Conservation (phyloP, 2,329 filamentous ascomycete genomes). For the Falciphora oryzae region DNA sequence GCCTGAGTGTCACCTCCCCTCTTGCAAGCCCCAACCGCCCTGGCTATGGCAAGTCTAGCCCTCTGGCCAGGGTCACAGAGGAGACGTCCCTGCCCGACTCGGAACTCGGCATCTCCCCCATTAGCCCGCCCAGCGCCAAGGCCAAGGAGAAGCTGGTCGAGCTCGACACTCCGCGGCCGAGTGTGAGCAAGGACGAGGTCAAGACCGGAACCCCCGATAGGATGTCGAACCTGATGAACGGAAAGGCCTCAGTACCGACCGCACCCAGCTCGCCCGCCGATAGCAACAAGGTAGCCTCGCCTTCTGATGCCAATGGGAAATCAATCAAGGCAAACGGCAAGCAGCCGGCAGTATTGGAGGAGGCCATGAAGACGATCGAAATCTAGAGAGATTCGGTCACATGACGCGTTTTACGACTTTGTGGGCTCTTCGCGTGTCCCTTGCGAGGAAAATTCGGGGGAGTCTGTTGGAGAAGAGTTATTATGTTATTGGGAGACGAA, state of each 20-base stretch:
- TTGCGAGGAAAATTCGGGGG: neutral
- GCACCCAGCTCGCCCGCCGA: constrained; percentile 17
- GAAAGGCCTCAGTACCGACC: constrained; percentile 13
- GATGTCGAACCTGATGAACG: constrained; percentile 28
- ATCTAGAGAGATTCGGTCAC: constrained; percentile 35
- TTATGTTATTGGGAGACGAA: neutral
- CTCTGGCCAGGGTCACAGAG: constrained; percentile 69
- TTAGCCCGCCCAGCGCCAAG: constrained; percentile 25
- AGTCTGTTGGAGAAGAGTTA: neutral
- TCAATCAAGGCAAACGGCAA: constrained; percentile 37
- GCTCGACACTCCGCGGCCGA: constrained; percentile 47
- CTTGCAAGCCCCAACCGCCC: constrained; percentile 60
- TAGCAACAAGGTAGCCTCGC: constrained; percentile 15
- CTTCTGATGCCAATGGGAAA: constrained; percentile 34
- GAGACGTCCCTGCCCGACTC: constrained; percentile 43
- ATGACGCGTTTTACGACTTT: constrained; percentile 4
- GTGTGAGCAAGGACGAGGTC: constrained; percentile 21
- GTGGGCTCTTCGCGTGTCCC: neutral
- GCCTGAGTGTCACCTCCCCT: constrained; percentile 59
- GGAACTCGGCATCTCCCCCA: constrained; percentile 9
- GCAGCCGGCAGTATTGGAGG: constrained; percentile 37
- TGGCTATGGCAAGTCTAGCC: constrained; percentile 62
- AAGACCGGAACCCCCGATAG: constrained; percentile 16
- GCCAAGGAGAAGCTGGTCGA: constrained; percentile 47
- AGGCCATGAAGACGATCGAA: constrained; percentile 57